Conservation (phyloP, 495 filamentous ascomycete genomes). For the Amniculicola lignicola region DNA sequence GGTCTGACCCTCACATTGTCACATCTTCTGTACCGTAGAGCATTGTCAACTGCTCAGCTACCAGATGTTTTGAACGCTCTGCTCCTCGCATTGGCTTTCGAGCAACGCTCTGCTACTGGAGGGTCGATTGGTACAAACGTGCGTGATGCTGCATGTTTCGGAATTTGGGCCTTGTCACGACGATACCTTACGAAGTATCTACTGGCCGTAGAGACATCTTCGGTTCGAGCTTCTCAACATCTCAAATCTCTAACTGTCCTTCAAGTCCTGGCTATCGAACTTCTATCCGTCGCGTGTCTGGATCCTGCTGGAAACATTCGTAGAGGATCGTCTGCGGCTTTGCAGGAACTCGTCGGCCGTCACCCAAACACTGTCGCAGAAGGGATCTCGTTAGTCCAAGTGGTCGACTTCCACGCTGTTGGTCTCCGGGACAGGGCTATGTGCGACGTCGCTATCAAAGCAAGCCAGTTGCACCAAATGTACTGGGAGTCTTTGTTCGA, state of each 20-base stretch:
- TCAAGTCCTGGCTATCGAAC: constrained; percentile 73
- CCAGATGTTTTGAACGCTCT: constrained; percentile 67
- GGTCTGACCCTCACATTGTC: constrained; percentile 83
- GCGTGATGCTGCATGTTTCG: constrained; percentile 94
- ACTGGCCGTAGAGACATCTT: constrained; percentile 51
- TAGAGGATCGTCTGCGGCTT: constrained; percentile 82
- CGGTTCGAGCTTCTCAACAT: constrained; percentile 22
- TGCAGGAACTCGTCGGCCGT: constrained; percentile 90
- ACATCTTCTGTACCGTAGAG: constrained; percentile 75
- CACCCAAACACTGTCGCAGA: constrained; percentile 79
- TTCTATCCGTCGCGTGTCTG: constrained; percentile 77
- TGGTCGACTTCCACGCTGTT: constrained; percentile 89
- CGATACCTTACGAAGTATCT: constrained; percentile 81
- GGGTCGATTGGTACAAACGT: constrained; percentile 85
- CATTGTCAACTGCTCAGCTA: constrained; percentile 64
- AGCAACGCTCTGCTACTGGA: constrained; percentile 77
- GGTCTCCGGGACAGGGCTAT: constrained; percentile 81
- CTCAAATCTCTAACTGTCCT: constrained; percentile 51
- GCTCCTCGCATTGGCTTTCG: constrained; percentile 73
- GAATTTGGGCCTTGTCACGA: constrained; percentile 86
- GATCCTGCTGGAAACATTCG: constrained; percentile 92
- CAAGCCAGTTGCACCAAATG: constrained; percentile 57
- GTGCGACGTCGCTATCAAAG: constrained; percentile 65
- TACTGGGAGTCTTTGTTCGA: constrained; percentile 71
- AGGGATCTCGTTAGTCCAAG: constrained; percentile 81